These are phyloP conservation scores for Ceratobasidium sp. DNA, from an alignment of 1,284 basidiomycete species.

Conservation along the genomic window DNA sequence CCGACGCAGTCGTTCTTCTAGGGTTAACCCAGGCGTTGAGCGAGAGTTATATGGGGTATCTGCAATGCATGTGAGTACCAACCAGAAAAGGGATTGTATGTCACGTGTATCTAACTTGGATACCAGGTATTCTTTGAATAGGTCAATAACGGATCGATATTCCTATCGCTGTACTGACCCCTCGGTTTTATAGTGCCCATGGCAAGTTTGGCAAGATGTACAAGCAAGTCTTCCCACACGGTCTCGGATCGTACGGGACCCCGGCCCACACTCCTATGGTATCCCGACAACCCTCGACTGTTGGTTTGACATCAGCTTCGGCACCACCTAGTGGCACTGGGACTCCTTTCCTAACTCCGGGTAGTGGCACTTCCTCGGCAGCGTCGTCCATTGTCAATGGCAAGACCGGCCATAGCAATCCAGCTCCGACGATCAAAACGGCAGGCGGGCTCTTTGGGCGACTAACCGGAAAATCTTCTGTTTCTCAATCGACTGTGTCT, in stretches of 20 bases:
- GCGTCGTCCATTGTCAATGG: constrained; percentile 40
- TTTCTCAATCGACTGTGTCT: constrained; percentile 31
- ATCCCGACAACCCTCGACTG: constrained; percentile 59
- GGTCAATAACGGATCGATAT: constrained; percentile 56
- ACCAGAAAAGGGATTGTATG: background rate
- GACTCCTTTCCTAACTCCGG: constrained; percentile 18
- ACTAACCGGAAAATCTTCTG: constrained; percentile 33
- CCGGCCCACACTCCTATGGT: constrained; percentile 63
- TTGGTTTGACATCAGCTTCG: constrained; percentile 30
- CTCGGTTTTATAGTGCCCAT: constrained; percentile 67
- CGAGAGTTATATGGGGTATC: constrained; percentile 75
- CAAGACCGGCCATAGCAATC: constrained; percentile 35
- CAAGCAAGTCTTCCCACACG: constrained; percentile 78
- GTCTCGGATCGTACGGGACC: constrained; percentile 68
- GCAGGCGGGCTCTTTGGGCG: constrained; percentile 60
- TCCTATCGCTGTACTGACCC: constrained; percentile 27
- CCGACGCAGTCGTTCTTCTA: constrained; percentile 76
- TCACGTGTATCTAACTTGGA: constrained; percentile 27
- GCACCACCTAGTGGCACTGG: constrained; percentile 1
- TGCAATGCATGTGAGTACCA: constrained; percentile 75
- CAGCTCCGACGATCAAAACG: constrained; percentile 10
- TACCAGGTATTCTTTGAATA: constrained; percentile 71
- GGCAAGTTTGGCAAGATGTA: constrained; percentile 81
- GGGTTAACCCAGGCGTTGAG: constrained; percentile 77
- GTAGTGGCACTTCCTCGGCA: constrained; percentile 39